Conservation (phyloP, 768 basidiomycete genomes). For the Exidia glandulosa region DNA sequence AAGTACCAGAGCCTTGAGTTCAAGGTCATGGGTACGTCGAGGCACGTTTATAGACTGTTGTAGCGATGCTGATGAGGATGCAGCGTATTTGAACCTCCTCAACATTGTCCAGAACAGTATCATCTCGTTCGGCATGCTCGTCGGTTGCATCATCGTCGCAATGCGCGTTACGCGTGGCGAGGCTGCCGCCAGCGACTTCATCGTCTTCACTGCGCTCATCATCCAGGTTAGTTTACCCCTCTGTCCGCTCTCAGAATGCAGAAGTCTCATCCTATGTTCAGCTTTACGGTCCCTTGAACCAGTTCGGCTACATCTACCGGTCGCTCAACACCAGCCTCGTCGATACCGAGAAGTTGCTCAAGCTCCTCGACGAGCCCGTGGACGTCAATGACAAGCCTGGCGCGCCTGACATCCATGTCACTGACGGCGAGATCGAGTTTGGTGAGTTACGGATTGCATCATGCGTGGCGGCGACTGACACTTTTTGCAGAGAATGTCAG, state of each 20-base stretch:
- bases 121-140: constrained; percentile 67
- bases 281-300: constrained; percentile 66
- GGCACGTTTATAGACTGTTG: not conserved
- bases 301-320: constrained; percentile 70
- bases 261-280: constrained; percentile 23
- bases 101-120: constrained; percentile 76
- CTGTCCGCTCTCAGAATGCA: not conserved
- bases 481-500: constrained; percentile 60
- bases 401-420: constrained; percentile 60
- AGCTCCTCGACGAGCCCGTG: constrained; percentile 67
- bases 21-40: constrained; percentile 53
- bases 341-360: constrained; percentile 76
- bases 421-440: constrained; percentile 78
- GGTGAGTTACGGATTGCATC: no score
- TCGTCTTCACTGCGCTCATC: constrained; percentile 75
- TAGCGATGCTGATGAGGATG: constrained; percentile 2
- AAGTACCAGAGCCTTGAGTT: constrained; percentile 68
- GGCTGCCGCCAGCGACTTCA: constrained; percentile 48
- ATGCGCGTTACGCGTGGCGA: constrained; percentile 47
- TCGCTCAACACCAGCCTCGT: constrained; percentile 64
- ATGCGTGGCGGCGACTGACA: no score
- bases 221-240: constrained; percentile 40
- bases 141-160: constrained; percentile 74
- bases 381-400: constrained; percentile 76
- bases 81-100: constrained; percentile 61